phyloP scores from a whole-genome alignment of 1,284 basidiomycete genomes.

The Marasmius tenuissimus region DNA sequence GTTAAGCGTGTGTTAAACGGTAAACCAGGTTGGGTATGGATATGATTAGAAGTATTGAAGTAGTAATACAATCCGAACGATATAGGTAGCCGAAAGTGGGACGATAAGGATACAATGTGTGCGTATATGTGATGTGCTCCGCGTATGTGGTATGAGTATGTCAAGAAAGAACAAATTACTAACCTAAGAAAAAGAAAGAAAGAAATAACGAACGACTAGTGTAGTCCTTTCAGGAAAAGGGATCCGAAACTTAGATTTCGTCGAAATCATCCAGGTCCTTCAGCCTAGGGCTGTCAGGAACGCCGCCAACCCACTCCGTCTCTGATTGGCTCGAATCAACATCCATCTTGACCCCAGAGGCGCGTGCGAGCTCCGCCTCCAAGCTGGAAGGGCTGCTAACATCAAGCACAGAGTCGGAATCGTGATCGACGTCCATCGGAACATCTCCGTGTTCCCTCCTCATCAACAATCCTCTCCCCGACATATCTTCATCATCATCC shows the following conservation, averaged over 20 bases:
- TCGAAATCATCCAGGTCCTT: conserved; percentile 1
- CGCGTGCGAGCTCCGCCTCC: background rate
- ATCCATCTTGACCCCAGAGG: background rate
- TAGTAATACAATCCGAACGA: no score
- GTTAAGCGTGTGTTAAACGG: no score
- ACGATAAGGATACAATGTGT: background rate
- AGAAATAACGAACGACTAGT: background rate
- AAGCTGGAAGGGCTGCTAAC: background rate
- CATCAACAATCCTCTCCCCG: background rate
- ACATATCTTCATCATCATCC: background rate
- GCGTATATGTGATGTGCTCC: background rate
- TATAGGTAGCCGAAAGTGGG: no score
- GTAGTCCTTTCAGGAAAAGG: background rate
- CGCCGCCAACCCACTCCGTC: background rate
- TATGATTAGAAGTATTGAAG: no score
- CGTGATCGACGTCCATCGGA: background rate
- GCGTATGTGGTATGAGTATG: background rate
- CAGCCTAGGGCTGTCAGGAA: background rate
- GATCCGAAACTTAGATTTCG: background rate
- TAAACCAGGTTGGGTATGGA: no score
- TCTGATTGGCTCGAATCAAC: background rate
- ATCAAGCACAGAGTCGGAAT: background rate
- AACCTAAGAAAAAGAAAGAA: background rate
- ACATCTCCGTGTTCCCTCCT: background rate
- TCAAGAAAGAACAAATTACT: background rate